Conservation (phyloP, 140 eudicot species). For the Ambrosia hybrid region DNA sequence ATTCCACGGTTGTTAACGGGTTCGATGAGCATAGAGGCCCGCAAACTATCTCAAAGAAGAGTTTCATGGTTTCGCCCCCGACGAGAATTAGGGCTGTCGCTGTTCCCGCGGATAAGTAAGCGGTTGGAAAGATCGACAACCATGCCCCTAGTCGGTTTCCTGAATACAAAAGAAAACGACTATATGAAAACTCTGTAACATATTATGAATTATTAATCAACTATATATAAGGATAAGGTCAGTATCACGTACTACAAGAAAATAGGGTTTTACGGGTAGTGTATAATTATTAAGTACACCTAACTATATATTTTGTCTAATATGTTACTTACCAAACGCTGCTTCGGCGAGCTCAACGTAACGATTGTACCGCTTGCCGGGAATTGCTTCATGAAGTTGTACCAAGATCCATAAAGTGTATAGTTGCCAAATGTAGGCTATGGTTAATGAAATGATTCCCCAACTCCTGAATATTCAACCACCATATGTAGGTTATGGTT, state of each 20-base stretch:
- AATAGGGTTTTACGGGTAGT: too few relatives aligned
- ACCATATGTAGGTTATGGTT: not conserved
- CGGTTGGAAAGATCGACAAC: constrained; percentile 92
- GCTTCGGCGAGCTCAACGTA: constrained; percentile 93
- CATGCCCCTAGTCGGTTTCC: constrained; percentile 87
- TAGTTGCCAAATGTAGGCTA: constrained; percentile 88
- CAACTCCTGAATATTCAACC: constrained; percentile 62
- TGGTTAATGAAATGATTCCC: constrained; percentile 80
- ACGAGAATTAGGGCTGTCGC: constrained; percentile 81
- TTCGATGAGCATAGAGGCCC: constrained; percentile 84
- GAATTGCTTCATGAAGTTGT: constrained; percentile 95
- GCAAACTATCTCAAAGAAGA: constrained; percentile 83
- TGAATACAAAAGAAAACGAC: constrained; percentile 18
- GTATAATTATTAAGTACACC: too few relatives aligned
- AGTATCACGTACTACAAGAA: too few relatives aligned
- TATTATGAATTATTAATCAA: not conserved
- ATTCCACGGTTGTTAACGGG: constrained; percentile 91
- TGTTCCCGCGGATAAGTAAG: constrained; percentile 87
- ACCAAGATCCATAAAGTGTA: constrained; percentile 93
- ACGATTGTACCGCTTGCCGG: constrained; percentile 85
- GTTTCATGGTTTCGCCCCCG: constrained; percentile 91
- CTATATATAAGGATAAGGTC: not conserved
- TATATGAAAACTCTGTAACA: not conserved
- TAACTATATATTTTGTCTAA: not conserved
- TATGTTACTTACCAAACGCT: constrained; percentile 64